A percentile compares a stretch with the other conserved stretches of the same genome.
Evolutionary conservation across 2,329 filamentous ascomycete genomes (phyloP).

Genomic region (Fusarium virguliforme): DNA sequence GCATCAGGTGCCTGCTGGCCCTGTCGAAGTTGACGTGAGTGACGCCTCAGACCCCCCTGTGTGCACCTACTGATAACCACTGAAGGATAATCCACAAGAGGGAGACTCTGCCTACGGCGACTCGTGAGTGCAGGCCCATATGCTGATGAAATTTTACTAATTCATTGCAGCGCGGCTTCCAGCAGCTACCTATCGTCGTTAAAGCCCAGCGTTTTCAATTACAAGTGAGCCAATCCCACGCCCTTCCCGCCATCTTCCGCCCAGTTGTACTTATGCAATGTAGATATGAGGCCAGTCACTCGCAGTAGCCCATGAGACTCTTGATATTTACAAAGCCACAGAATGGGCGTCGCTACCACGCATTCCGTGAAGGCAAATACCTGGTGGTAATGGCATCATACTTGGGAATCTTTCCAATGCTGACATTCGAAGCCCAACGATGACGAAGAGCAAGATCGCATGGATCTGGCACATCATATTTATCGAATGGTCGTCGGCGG

Average conservation of each 20-base stretch:
- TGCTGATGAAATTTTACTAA: background rate
- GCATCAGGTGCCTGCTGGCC: background rate
- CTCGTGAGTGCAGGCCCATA: background rate
- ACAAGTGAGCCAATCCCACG: background rate
- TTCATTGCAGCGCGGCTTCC: background rate
- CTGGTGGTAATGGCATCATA: background rate
- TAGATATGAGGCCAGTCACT: constrained; percentile 4
- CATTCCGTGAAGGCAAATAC: constrained; percentile 7
- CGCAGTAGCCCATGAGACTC: background rate
- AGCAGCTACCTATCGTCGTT: constrained; percentile 6
- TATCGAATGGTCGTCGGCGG: constrained; percentile 33
- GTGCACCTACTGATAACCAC: background rate
- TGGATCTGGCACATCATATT: constrained; percentile 40
- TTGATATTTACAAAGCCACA: background rate
- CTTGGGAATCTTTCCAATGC: background rate
- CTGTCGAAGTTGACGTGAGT: constrained; percentile 4
- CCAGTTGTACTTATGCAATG: background rate
- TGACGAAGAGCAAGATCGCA: constrained; percentile 22
- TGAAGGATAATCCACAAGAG: background rate
- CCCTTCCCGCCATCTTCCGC: background rate
- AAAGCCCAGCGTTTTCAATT: constrained; percentile 9
- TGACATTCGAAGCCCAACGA: constrained; percentile 3
- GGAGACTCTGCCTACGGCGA: constrained; percentile 4
- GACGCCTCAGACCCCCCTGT: no score
- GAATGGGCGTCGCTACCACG: constrained; percentile 9